Evolutionary conservation across 1,284 basidiomycete genomes (phyloP).

Genomic region (Pyrrhoderma lamaoense): DNA sequence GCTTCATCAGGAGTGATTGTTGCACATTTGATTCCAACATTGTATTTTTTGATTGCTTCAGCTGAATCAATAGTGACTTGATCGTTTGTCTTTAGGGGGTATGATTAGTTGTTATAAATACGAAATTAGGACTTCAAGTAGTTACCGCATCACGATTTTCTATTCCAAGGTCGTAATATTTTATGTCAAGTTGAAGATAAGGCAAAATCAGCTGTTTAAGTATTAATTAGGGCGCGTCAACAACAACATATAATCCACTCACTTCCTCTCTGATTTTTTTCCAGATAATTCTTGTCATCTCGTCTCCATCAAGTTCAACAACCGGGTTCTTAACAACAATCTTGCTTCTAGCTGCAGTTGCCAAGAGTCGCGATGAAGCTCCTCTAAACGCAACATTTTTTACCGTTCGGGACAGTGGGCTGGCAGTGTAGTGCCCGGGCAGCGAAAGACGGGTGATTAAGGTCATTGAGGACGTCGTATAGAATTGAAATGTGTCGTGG

Average conservation of each 20-base stretch:
- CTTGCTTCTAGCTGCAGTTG: conserved; percentile 29
- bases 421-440: too few relatives aligned
- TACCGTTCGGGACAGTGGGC: too few relatives aligned
- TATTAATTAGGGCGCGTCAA: not conserved
- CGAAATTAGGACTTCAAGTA: conserved; percentile 24
- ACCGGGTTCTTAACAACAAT: conserved; percentile 89
- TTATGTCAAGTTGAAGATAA: conserved; percentile 92
- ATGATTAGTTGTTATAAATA: conserved; percentile 3
- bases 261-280: conserved; percentile 97
- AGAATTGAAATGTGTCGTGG: too few relatives aligned
- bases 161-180: conserved; percentile 96
- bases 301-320: conserved; percentile 95
- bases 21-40: conserved; percentile 93
- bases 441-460: too few relatives aligned
- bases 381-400: conserved; percentile 1
- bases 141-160: conserved; percentile 83
- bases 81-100: conserved; percentile 72
- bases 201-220: conserved; percentile 79
- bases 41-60: conserved; percentile 84
- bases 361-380: conserved; percentile 3
- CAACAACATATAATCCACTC: conserved; percentile 21
- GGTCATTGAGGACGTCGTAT: too few relatives aligned
- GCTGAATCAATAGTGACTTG: conserved; percentile 91
- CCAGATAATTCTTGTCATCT: conserved; percentile 98
- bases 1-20: conserved; percentile 98